These are phyloP conservation scores for Colletotrichum destructivum DNA, from an alignment of 2,329 filamentous ascomycete genomes.

Conservation along the genomic window DNA sequence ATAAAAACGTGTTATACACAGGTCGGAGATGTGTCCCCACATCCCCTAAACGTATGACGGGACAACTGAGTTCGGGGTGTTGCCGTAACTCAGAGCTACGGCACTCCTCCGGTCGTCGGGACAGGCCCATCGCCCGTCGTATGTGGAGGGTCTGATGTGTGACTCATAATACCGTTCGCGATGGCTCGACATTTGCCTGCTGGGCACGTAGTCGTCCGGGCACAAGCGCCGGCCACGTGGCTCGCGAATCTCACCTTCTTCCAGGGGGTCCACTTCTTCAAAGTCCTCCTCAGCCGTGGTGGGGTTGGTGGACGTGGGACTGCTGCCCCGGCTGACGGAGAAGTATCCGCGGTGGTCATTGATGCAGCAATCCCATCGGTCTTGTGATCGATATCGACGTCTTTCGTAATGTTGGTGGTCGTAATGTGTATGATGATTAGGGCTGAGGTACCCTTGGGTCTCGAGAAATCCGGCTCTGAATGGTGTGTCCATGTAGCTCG, in stretches of 20 bases:
- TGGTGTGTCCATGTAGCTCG: conserved; percentile 1
- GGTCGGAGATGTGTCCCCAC: conserved; percentile 19
- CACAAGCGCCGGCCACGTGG: conserved; percentile 30
- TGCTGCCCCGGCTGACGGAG: conserved; percentile 26
- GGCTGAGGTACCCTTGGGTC: conserved; percentile 31
- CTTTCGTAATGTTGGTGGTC: conserved; percentile 31
- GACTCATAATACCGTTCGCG: conserved; percentile 37
- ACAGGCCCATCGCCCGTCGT: conserved; percentile 34
- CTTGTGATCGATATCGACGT: conserved; percentile 20
- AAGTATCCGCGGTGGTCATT: conserved; percentile 40
- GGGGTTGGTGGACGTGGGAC: conserved; percentile 33
- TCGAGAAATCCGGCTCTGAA: conserved; percentile 31
- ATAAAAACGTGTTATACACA: conserved; percentile 27
- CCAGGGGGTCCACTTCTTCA: conserved; percentile 30
- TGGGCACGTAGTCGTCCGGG: conserved; percentile 17
- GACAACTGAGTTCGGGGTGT: conserved; percentile 44
- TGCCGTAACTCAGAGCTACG: conserved; percentile 23
- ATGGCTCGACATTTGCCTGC: conserved; percentile 30
- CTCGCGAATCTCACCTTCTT: conserved; percentile 38
- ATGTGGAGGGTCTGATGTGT: conserved; percentile 6
- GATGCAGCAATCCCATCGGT: conserved; percentile 41
- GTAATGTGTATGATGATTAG: conserved; percentile 29
- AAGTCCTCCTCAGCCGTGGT: conserved; percentile 27
- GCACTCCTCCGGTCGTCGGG: conserved; percentile 7
- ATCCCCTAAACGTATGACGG: conserved; percentile 51